phyloP scores from a whole-genome alignment of 352 stramenopile species.

The Phytophthora quininea region DNA sequence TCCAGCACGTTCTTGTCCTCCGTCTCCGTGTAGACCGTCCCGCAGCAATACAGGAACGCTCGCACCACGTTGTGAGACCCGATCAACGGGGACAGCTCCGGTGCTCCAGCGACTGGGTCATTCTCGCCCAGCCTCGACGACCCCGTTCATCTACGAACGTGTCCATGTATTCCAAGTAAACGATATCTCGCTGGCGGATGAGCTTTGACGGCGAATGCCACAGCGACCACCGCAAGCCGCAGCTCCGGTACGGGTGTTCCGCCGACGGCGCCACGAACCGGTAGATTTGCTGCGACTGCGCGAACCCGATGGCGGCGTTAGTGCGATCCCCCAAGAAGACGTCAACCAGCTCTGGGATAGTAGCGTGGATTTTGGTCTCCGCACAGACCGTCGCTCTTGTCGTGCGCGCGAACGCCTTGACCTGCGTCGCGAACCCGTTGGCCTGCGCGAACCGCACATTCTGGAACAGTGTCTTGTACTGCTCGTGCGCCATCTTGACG shows the following conservation, averaged over 20 bases:
- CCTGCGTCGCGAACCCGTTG: slow-evolving; percentile 54
- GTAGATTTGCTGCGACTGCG: slow-evolving; percentile 67
- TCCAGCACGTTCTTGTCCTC: slow-evolving; percentile 54
- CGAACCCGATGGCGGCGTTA: slow-evolving; percentile 64
- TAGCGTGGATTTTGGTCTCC: slow-evolving; percentile 52
- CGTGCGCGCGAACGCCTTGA: slow-evolving; percentile 52
- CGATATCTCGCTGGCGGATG: slow-evolving; percentile 60
- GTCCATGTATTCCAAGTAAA: slow-evolving; percentile 77
- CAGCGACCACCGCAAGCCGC: slow-evolving; percentile 66
- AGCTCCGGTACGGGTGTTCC: slow-evolving; percentile 59
- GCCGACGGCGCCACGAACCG: slow-evolving; percentile 47
- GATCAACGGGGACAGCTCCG: slow-evolving; percentile 61
- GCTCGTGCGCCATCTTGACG: slow-evolving; percentile 36
- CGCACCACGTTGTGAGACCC: slow-evolving; percentile 65
- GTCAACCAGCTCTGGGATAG: slow-evolving; percentile 57
- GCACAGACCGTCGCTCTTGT: slow-evolving; percentile 61
- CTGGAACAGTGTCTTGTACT: slow-evolving; percentile 47
- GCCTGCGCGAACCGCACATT: slow-evolving; percentile 47
- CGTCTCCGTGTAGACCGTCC: slow-evolving; percentile 66
- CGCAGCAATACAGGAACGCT: slow-evolving; percentile 62
- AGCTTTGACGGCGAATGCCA: slow-evolving; percentile 68
- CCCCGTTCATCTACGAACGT: slow-evolving; percentile 63
- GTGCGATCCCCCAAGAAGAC: slow-evolving; percentile 68
- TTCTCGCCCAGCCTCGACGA: slow-evolving; percentile 60
- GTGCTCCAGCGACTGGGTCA: slow-evolving; percentile 70